These are phyloP conservation scores for Microstroma glucosiphilum DNA, from an alignment of 1,284 basidiomycete species.

Conservation along the genomic window DNA sequence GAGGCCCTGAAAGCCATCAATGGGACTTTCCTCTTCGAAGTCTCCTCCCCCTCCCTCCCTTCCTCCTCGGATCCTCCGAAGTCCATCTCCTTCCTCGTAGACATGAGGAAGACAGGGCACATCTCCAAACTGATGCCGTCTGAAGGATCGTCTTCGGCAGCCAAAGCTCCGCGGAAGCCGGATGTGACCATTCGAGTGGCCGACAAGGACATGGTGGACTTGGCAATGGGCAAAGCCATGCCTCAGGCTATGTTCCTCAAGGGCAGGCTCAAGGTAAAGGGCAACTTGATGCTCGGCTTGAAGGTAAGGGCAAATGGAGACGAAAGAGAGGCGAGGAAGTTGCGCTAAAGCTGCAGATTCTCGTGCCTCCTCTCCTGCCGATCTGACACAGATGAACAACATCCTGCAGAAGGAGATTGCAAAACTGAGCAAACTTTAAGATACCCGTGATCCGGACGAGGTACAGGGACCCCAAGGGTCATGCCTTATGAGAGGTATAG, in stretches of 20 bases:
- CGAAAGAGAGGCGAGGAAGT: not conserved
- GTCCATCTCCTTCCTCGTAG: constrained; percentile 28
- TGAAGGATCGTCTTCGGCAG: not conserved
- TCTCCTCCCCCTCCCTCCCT: constrained; percentile 7
- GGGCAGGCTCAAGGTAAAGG: constrained; percentile 35
- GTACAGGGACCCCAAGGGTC: too few relatives aligned
- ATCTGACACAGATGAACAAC: constrained; percentile 22
- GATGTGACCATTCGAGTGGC: constrained; percentile 30
- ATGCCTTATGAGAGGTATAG: too few relatives aligned
- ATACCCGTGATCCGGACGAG: not conserved
- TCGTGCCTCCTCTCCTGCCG: not conserved
- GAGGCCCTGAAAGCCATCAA: constrained; percentile 36
- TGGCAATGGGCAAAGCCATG: constrained; percentile 26
- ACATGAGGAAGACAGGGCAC: constrained; percentile 30
- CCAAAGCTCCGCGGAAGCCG: constrained; percentile 27
- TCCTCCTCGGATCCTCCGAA: constrained; percentile 19
- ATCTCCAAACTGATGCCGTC: constrained; percentile 13
- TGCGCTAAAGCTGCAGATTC: not conserved
- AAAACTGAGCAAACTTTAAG: constrained; percentile 33
- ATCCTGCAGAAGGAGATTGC: constrained; percentile 34
- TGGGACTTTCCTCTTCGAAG: constrained; percentile 35
- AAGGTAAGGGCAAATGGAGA: not conserved
- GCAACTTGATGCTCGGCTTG: constrained; percentile 38
- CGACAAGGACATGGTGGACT: constrained; percentile 37
- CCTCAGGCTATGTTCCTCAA: constrained; percentile 36